Base-by-base conservation (phyloP, 1,139 yeast genomes). In the Geotrichum reessii region DNA sequence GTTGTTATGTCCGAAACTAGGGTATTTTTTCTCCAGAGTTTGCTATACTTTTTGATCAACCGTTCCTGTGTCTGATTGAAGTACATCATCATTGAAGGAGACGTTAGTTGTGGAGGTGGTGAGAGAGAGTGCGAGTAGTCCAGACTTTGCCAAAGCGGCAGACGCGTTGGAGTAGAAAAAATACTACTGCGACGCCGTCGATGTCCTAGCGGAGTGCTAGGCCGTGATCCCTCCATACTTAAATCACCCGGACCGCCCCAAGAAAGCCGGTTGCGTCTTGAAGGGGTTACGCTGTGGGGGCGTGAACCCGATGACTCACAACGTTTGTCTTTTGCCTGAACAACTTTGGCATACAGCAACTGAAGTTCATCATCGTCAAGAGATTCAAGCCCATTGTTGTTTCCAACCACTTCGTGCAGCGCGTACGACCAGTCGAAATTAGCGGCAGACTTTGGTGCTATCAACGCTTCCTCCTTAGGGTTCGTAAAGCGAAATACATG, bases 401-500 rank as follows among this genome's bases (percentile, higher is more conserved):
- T 47, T 3, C 62, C 63, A 4, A 61, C 47, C 27, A 58, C 63
- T 42, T 65, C 67, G 28, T 53, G 31, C n/a, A 64, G 49, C 2
- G 66, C 64, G 48, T 52, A 50, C 21, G 63, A 55, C 65, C 65
- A 63, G 25, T 65, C 66, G 17, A n/a, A 3, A 22, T 44, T 1
- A 56, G 50, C 22, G 19, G 50, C 22, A 42, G 52, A 12, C 40
- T 31, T 50, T 48, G 37, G 49, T 37, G 52, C 57, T n/a, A 42
- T 50, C 27, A 57, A 54, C 7, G 61, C 65, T 49, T 47, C 47
- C 22, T 68, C 69, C 27, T 61, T 63, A 1, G 72, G 71, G 49
- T 69, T 62, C 46, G 62, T 66, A 56, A 67, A 70, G 19, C 73
- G 56, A 49, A 70, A 70, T 1, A 68, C 58, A 40, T 67, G 68